Percentiles rank a stretch among this genome's conserved stretches.
Conservation (phyloP, 345 rosid species). For the Gossypium turneri region DNA sequence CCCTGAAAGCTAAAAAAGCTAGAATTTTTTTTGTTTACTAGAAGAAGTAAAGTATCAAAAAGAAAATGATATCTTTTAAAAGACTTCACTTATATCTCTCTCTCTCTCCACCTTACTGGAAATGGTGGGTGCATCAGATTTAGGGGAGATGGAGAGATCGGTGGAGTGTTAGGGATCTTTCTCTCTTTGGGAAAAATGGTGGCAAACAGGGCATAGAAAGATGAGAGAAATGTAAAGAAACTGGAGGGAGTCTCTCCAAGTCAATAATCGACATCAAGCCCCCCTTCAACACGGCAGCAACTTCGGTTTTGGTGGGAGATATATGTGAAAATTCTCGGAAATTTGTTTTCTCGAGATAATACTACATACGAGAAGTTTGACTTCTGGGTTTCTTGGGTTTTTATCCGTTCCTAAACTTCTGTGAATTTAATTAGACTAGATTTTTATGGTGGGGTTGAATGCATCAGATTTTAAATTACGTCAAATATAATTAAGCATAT, state of each 20-base stretch:
- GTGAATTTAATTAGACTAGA: too few species aligned
- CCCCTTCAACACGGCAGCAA: neutral
- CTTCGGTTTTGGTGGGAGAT: neutral
- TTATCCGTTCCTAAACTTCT: too few species aligned
- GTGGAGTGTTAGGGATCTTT: neutral
- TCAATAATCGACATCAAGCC: neutral
- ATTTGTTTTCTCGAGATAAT: too few species aligned
- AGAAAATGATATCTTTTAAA: neutral
- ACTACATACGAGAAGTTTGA: too few species aligned
- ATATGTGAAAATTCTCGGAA: neutral
- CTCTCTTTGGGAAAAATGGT: neutral
- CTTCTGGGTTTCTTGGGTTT: too few species aligned
- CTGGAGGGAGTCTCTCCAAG: neutral
- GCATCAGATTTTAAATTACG: too few species aligned
- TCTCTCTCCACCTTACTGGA: neutral
- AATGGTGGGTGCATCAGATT: neutral
- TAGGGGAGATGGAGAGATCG: neutral
- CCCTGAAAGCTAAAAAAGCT: neutral
- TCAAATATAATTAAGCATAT: too few species aligned
- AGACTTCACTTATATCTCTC: neutral
- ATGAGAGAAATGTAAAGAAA: neutral
- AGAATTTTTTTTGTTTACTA: neutral
- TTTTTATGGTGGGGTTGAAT: too few species aligned
- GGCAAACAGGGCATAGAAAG: neutral
- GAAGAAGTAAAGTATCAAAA: conserved; percentile 7